A percentile compares a stretch with the other conserved stretches of the same genome.
Evolutionary conservation across 2,329 filamentous ascomycete species (phyloP).

Genomic region (Diaporthe sp.): DNA sequence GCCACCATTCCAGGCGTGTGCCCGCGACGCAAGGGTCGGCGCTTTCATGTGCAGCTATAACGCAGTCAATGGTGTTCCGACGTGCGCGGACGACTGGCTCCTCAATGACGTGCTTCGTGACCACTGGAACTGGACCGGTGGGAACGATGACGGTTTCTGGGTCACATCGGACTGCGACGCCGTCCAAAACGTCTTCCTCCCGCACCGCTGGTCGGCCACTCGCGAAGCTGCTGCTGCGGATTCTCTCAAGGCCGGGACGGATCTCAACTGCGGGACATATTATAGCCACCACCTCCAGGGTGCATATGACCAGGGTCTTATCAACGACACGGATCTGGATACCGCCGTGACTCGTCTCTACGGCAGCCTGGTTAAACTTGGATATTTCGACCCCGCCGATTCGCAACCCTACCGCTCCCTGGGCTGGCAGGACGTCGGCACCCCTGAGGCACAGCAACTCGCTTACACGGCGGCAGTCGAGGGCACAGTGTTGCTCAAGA

Average conservation of each 20-base stretch:
- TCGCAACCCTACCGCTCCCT: slow-evolving; percentile 64
- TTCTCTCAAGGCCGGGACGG: slow-evolving; percentile 63
- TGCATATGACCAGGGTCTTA: slow-evolving; percentile 50
- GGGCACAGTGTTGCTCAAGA: slow-evolving; percentile 65
- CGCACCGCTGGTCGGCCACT: slow-evolving; percentile 45
- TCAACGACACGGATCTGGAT: slow-evolving; percentile 61
- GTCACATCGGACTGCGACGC: slow-evolving; percentile 77
- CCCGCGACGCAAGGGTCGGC: slow-evolving; percentile 65
- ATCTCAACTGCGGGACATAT: slow-evolving; percentile 60
- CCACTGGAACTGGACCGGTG: slow-evolving; percentile 70
- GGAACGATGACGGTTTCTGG: slow-evolving; percentile 49
- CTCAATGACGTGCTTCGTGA: slow-evolving; percentile 72
- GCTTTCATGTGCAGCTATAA: slow-evolving; percentile 76
- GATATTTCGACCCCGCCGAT: slow-evolving; percentile 67
- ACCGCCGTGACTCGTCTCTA: slow-evolving; percentile 65
- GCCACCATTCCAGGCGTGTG: slow-evolving; percentile 74
- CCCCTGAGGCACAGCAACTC: slow-evolving; percentile 64
- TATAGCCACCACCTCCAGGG: slow-evolving; percentile 42
- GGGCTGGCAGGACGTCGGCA: slow-evolving; percentile 67
- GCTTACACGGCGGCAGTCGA: slow-evolving; percentile 66
- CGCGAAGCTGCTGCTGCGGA: slow-evolving; percentile 60
- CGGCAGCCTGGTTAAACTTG: slow-evolving; percentile 64
- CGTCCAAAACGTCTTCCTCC: slow-evolving; percentile 66
- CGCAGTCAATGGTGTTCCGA: slow-evolving; percentile 73
- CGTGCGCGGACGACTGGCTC: slow-evolving; percentile 72